Evolutionary conservation across 2,329 filamentous ascomycete genomes (phyloP).

Genomic region (Tolypocladium amazonense): DNA sequence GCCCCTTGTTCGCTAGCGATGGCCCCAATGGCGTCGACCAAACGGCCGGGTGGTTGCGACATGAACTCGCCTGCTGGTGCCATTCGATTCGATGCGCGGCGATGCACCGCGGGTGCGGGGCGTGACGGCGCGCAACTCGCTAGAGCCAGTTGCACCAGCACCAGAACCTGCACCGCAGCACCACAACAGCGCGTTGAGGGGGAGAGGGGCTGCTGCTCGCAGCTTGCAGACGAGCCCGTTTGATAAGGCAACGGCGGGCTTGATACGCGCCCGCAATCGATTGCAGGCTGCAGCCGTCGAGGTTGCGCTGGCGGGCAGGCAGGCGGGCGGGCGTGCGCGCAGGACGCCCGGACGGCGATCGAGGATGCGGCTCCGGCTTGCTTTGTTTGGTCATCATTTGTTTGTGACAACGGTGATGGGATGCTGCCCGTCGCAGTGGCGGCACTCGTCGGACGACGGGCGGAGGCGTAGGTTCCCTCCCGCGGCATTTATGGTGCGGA

Average conservation of each 20-base stretch:
- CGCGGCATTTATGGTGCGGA: neutral
- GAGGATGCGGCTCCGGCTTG: neutral
- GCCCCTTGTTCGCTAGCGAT: neutral
- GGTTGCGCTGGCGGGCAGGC: neutral
- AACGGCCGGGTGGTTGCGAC: neutral
- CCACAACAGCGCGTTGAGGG: neutral
- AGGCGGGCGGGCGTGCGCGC: neutral
- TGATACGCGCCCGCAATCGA: neutral
- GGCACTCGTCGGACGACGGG: no score
- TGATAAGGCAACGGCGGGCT: neutral
- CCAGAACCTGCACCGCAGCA: no score
- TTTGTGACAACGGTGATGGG: neutral
- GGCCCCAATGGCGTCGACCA: neutral
- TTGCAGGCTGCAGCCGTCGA: neutral
- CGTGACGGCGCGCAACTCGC: neutral
- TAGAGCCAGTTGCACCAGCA: neutral
- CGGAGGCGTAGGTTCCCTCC: neutral
- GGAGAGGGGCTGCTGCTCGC: neutral
- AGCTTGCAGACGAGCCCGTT: neutral
- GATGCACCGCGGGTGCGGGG: neutral
- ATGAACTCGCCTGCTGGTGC: neutral
- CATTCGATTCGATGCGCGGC: neutral
- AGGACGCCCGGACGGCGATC: neutral
- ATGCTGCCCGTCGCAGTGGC: neutral
- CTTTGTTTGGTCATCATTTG: neutral